These are phyloP conservation scores for Phytophthora megakarya DNA, from an alignment of 352 stramenopile species.

Conservation along the genomic window DNA sequence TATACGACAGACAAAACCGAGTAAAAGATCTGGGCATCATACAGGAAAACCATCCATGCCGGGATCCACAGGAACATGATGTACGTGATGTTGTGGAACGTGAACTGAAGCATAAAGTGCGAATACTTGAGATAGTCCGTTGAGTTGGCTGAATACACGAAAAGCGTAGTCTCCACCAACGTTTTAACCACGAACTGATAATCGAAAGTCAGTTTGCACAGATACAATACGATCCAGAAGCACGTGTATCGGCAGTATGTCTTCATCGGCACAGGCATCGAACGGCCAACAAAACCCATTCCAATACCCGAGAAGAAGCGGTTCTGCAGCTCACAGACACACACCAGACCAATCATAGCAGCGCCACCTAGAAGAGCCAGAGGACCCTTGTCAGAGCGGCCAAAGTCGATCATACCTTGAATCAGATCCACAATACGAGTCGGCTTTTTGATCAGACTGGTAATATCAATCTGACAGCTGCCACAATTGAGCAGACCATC, in stretches of 20 bases:
- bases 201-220: conserved; percentile 81
- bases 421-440: conserved; percentile 56
- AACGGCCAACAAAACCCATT: conserved; percentile 77
- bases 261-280: conserved; percentile 74
- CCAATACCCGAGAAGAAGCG: conserved; percentile 76
- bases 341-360: conserved; percentile 67
- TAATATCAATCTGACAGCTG: conserved; percentile 72
- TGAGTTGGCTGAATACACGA: conserved; percentile 75
- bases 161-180: conserved; percentile 83
- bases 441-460: conserved; percentile 58
- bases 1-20: conserved; percentile 78
- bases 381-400: conserved; percentile 35
- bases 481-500: conserved; percentile 72
- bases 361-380: conserved; percentile 46
- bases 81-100: conserved; percentile 82
- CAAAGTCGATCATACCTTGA: conserved; percentile 54
- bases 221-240: conserved; percentile 83
- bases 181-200: conserved; percentile 87
- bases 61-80: conserved; percentile 84
- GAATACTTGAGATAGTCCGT: conserved; percentile 79
- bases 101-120: conserved; percentile 83
- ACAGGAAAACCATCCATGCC: conserved; percentile 85
- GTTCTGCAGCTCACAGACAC: conserved; percentile 71
- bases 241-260: conserved; percentile 81
- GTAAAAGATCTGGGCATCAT: conserved; percentile 89